phyloP scores from a whole-genome alignment of 345 rosid genomes.

The Dipteronia sinensis region DNA sequence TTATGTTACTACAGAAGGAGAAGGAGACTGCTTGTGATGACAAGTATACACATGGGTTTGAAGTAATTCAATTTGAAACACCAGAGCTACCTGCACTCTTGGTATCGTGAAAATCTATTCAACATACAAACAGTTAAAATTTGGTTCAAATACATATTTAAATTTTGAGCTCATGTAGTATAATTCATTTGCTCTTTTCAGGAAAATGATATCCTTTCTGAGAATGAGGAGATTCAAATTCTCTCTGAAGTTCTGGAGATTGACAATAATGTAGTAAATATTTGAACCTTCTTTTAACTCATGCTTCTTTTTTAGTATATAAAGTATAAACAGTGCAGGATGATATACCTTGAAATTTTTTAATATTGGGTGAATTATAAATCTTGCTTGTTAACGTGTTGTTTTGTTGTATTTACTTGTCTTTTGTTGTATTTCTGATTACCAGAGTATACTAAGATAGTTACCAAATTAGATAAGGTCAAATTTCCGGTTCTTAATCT shows the following conservation, averaged over 20 bases:
- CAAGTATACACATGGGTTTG: constrained; percentile 22
- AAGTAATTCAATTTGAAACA: constrained; percentile 54
- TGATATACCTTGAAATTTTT: neutral
- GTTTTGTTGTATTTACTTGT: too few relatives aligned
- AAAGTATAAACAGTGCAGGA: constrained; percentile 9
- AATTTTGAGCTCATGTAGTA: constrained; percentile 3
- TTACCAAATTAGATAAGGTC: neutral
- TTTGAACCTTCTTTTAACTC: neutral
- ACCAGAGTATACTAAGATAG: neutral
- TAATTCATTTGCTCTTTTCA: constrained; percentile 26
- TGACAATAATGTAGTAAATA: constrained; percentile 45
- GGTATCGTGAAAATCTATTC: constrained; percentile 44
- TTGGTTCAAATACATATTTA: neutral
- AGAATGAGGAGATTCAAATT: constrained; percentile 38
- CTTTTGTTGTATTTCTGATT: neutral
- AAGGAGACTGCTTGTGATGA: constrained; percentile 31
- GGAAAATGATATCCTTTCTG: constrained; percentile 38
- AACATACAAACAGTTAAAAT: neutral
- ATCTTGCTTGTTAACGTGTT: neutral
- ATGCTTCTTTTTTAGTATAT: neutral
- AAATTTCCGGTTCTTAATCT: neutral
- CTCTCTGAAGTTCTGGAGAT: constrained; percentile 45
- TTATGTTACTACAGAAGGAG: constrained; percentile 44
- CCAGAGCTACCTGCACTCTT: constrained; percentile 52
- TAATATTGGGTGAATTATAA: neutral